Conservation (phyloP, 2,329 filamentous ascomycete species). For the Epicoccum sorghinum region DNA sequence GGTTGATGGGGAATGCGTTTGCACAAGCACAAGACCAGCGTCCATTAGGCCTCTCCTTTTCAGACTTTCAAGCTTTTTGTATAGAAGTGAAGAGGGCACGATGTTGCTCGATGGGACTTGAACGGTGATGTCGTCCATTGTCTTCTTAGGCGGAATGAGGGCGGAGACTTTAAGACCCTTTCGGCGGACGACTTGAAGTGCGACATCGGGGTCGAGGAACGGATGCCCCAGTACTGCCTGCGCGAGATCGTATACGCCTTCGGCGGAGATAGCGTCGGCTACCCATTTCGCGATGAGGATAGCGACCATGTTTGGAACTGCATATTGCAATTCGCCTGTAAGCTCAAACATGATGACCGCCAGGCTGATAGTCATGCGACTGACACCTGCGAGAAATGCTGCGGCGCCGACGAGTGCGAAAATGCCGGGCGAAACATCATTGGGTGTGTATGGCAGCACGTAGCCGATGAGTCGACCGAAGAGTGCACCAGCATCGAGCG, state of each 20-base stretch:
- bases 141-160: slow-evolving; percentile 59
- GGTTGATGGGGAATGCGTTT: slow-evolving; percentile 24
- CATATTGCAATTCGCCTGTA: slow-evolving; percentile 64
- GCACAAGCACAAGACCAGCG: slow-evolving; percentile 62
- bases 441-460: slow-evolving; percentile 32
- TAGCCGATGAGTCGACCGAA: slow-evolving; percentile 63
- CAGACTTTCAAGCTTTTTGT: slow-evolving; percentile 55
- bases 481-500: slow-evolving; percentile 63
- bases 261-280: slow-evolving; percentile 59
- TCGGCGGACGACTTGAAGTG: slow-evolving; percentile 51
- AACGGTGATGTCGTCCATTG: slow-evolving; percentile 64
- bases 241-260: slow-evolving; percentile 66
- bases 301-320: slow-evolving; percentile 64
- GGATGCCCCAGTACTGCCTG: slow-evolving; percentile 64
- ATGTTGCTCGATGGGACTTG: slow-evolving; percentile 52
- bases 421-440: slow-evolving; percentile 59
- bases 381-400: slow-evolving; percentile 64
- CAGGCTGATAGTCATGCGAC: slow-evolving; percentile 64
- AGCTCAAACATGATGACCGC: slow-evolving; percentile 67
- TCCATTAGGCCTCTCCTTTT: slow-evolving; percentile 61
- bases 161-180: slow-evolving; percentile 51
- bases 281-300: slow-evolving; percentile 66
- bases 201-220: slow-evolving; percentile 61
- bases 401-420: slow-evolving; percentile 67
- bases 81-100: slow-evolving; percentile 51